Evolutionary conservation across 2,329 filamentous ascomycete species (phyloP).

Genomic region (Plenodomus lindquistii): DNA sequence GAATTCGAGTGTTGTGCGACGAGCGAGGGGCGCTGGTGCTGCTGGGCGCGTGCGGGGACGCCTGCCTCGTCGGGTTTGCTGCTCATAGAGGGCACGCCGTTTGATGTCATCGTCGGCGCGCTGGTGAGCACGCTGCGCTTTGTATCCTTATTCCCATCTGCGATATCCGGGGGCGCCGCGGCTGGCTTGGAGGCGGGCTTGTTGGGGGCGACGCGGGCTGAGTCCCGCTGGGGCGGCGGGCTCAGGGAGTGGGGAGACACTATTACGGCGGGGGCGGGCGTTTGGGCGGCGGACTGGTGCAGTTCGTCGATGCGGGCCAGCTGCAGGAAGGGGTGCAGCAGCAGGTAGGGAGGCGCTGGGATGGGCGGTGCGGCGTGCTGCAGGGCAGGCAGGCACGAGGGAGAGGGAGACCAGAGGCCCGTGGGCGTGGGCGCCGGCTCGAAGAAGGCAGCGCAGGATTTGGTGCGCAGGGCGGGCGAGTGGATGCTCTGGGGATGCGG

Average conservation of each 20-base stretch:
- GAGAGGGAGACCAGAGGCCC: conserved; percentile 10
- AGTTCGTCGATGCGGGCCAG: conserved; percentile 35
- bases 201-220: conserved; percentile 32
- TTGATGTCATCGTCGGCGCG: conserved; percentile 45
- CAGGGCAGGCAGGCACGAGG: conserved; percentile 15
- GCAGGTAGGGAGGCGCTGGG: conserved; percentile 23
- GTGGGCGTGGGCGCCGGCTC: conserved; percentile 11
- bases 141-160: conserved; percentile 44
- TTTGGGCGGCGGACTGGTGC: conserved; percentile 22
- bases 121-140: conserved; percentile 38
- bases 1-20: conserved; percentile 77
- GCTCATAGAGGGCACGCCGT: conserved; percentile 31
- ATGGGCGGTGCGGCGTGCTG: conserved; percentile 11
- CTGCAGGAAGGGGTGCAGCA: conserved; percentile 35
- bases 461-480: conserved; percentile 14
- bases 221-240: conserved; percentile 40
- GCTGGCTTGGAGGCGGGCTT: conserved; percentile 33
- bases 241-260: conserved; percentile 44
- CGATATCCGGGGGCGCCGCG: conserved; percentile 34
- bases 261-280: conserved; percentile 40
- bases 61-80: conserved; percentile 33
- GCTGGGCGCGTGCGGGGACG: conserved; percentile 19
- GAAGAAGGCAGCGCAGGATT: conserved; percentile 10
- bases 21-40: conserved; percentile 52
- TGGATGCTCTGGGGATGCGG: conserved; percentile 23